Percentiles rank a stretch among this genome's conserved stretches.
These are phyloP conservation scores for Parasarocladium wereldwijsianum DNA, from an alignment of 2,329 filamentous ascomycete genomes.

Conservation along the genomic window DNA sequence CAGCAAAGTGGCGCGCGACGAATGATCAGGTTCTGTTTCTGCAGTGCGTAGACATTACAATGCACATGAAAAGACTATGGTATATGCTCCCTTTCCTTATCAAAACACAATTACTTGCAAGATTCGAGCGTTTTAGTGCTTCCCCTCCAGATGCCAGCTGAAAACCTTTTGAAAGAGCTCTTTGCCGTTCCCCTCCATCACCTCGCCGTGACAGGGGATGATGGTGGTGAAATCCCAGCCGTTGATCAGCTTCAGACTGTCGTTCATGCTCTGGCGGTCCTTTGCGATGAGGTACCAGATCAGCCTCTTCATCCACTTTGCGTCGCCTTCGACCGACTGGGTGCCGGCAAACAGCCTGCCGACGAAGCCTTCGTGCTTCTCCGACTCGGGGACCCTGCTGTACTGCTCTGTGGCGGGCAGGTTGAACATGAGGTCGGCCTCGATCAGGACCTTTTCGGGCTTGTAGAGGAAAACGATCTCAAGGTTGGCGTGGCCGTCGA, in stretches of 20 bases:
- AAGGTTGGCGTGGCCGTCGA: constrained; percentile 65
- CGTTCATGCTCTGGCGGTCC: constrained; percentile 54
- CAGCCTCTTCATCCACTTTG: constrained; percentile 66
- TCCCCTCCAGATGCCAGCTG: constrained; percentile 58
- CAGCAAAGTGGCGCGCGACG: too few relatives aligned
- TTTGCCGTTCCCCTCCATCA: constrained; percentile 62
- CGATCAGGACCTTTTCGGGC: constrained; percentile 63
- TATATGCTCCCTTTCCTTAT: too few relatives aligned
- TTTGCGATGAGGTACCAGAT: constrained; percentile 60
- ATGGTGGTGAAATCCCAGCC: constrained; percentile 75
- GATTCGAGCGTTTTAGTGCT: constrained; percentile 7
- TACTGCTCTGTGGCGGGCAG: constrained; percentile 81
- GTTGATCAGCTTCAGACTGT: constrained; percentile 53
- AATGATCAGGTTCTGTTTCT: too few relatives aligned
- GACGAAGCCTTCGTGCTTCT: constrained; percentile 19
- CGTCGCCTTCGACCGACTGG: constrained; percentile 46
- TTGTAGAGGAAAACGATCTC: constrained; percentile 81
- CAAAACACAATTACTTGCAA: background rate
- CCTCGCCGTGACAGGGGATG: constrained; percentile 88
- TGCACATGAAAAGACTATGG: too few relatives aligned
- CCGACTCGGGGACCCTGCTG: constrained; percentile 40
- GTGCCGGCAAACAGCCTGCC: constrained; percentile 33
- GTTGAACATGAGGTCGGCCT: constrained; percentile 90
- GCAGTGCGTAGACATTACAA: constrained; percentile 1
- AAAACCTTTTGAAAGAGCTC: constrained; percentile 64